phyloP scores from a whole-genome alignment of 371 early-diverging fungal species.

The Phascolomyces articulosus region DNA sequence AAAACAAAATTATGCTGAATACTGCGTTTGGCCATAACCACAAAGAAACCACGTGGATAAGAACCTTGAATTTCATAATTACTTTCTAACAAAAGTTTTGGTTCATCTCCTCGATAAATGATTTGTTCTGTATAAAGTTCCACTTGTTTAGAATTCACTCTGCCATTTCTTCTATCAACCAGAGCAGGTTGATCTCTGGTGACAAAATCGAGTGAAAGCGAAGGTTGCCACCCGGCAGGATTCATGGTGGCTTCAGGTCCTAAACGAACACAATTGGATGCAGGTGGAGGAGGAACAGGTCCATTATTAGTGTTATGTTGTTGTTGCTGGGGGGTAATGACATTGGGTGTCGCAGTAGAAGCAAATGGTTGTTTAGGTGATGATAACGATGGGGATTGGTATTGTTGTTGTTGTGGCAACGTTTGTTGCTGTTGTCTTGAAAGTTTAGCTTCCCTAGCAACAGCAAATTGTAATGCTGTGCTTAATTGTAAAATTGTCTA shows the following conservation, averaged over 20 bases:
- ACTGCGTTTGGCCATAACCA: conserved; percentile 55
- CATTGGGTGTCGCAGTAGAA: conserved; percentile 8
- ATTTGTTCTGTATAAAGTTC: conserved; percentile 32
- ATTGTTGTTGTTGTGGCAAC: conserved; percentile 2
- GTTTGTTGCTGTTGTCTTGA: not conserved
- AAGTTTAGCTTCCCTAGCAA: not conserved
- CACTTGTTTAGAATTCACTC: conserved; percentile 8
- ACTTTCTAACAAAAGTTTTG: conserved; percentile 54
- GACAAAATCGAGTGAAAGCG: conserved; percentile 25
- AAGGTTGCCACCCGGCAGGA: conserved; percentile 24
- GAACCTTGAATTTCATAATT: conserved; percentile 58
- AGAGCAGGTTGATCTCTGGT: conserved; percentile 20
- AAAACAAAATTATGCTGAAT: conserved; percentile 68
- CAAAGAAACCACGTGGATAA: conserved; percentile 68
- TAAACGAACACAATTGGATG: not conserved
- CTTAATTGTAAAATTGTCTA: conserved; percentile 15
- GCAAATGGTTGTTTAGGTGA: conserved; percentile 11
- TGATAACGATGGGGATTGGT: not conserved
- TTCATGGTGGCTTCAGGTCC: not conserved
- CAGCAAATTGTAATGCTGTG: conserved; percentile 12
- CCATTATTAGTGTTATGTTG: not conserved
- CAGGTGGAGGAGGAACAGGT: too few relatives aligned
- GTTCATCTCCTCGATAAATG: conserved; percentile 38
- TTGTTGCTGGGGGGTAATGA: not conserved
- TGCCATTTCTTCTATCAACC: conserved; percentile 2